These are phyloP conservation scores for Metarhizium humberi DNA, from an alignment of 2,329 filamentous ascomycete genomes.

Conservation along the genomic window DNA sequence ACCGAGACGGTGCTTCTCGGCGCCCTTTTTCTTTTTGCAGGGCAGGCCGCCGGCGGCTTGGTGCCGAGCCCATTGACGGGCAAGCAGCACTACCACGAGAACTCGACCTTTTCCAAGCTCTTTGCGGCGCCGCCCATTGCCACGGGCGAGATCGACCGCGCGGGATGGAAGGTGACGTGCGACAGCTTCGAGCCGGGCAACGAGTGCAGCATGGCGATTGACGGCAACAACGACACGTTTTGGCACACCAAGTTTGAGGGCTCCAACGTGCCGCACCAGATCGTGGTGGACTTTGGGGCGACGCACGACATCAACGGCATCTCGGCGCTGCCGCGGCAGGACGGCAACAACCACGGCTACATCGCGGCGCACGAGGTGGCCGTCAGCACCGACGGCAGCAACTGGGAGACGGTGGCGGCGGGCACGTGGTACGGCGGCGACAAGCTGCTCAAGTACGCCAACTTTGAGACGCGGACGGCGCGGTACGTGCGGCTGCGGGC, in stretches of 20 bases:
- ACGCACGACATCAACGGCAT: conserved; percentile 18
- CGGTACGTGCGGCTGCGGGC: conserved; percentile 21
- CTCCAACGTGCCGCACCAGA: conserved; percentile 16
- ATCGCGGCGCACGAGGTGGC: conserved; percentile 19
- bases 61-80: no score
- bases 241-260: conserved; percentile 16
- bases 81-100: conserved; percentile 2
- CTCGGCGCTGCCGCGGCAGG: conserved; percentile 20
- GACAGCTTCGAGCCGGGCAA: conserved; percentile 18
- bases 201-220: conserved; percentile 18
- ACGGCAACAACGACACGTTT: conserved; percentile 18
- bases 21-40: background rate
- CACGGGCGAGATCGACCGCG: conserved; percentile 1
- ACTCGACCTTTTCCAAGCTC: conserved; percentile 1
- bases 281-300: conserved; percentile 21
- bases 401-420: conserved; percentile 17
- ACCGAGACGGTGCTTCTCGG: background rate
- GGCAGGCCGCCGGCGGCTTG: background rate
- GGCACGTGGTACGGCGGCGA: conserved; percentile 20
- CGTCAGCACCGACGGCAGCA: conserved; percentile 17
- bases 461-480: conserved; percentile 19
- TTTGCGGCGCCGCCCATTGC: conserved; percentile 5
- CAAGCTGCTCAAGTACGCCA: conserved; percentile 19
- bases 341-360: conserved; percentile 13
- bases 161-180: conserved; percentile 18